These are phyloP conservation scores for Tarenaya hassleriana DNA, from an alignment of 345 rosid genomes.

Conservation along the genomic window DNA sequence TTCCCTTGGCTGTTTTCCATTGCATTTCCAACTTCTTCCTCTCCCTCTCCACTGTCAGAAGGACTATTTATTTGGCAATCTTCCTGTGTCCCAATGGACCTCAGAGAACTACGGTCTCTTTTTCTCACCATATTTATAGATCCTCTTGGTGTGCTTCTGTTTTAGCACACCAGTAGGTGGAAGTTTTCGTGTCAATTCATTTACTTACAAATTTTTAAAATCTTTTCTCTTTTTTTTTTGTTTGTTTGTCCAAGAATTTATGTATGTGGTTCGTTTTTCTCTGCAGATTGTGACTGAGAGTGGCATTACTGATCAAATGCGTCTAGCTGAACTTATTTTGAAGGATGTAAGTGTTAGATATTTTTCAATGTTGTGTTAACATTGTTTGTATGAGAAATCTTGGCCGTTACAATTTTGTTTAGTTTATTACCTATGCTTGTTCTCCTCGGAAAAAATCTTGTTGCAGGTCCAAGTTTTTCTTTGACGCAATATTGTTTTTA, in stretches of 20 bases:
- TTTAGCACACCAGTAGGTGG: slow-evolving; percentile 3
- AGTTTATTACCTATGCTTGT: slow-evolving; percentile 1
- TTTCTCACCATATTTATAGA: slow-evolving; percentile 5
- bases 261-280: slow-evolving; percentile 13
- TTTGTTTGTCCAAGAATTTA: slow-evolving; percentile 1
- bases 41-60: neutral
- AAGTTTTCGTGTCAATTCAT: slow-evolving; percentile 4
- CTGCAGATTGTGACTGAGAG: slow-evolving; percentile 55
- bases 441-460: neutral
- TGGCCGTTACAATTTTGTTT: slow-evolving; percentile 1
- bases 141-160: neutral
- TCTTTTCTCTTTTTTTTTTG: neutral
- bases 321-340: slow-evolving; percentile 52
- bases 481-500: neutral
- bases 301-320: slow-evolving; percentile 67
- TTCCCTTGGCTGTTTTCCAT: neutral
- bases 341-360: slow-evolving; percentile 58
- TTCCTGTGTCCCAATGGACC: slow-evolving; percentile 9
- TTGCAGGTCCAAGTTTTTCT: slow-evolving; percentile 3
- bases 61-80: neutral
- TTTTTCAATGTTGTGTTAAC: slow-evolving; percentile 14
- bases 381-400: slow-evolving; percentile 8
- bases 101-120: slow-evolving; percentile 5
- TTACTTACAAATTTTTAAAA: neutral
- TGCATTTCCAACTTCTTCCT: neutral